Evolutionary conservation across 106 monocot genomes (phyloP), one percentile per base, ranked within the genome.

Genomic region (Gastrodia elata): DNA sequence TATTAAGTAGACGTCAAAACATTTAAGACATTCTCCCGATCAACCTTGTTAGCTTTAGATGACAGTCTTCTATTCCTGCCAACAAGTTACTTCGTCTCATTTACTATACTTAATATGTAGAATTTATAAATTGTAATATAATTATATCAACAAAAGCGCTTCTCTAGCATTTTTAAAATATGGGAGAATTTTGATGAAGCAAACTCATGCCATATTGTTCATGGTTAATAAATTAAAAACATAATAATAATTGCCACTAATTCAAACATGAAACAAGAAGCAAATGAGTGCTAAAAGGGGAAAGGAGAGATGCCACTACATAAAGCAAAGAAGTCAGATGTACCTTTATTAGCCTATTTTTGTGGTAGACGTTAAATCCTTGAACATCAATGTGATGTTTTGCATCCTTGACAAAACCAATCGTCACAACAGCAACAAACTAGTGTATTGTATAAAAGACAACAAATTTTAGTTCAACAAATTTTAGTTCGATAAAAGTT

Each of bases 291-390:
- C 41, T n/a, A 61, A 6, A 32, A 37, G 64, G 46, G 38, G 5
- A 30, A 65, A 13, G 15, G 11, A 27, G 24, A 72, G 61, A 61
- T 61, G 8, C 37, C 68, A 65, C 59, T 13, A 27, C 28, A 15
- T 5, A 26, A 26, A 13, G 20, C 30, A 20, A 37, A 41, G 24
- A 20, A 64, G 41, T 35, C 70, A 16, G 27, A 64, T 64, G 68
- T 72, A 95, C 94, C 91, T 92, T 97, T 77, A 97, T 97, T 22
- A 97, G 85, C 18, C 92, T 75, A 59, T 97, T 97, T 70, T 97
- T 92, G 83, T 97, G 90, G 71, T 97, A 97, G 15, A 97, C 90
- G 83, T 97, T 97, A 78, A 97, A 97, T 71, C 96, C 96, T 73
- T 97, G 96, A 75, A 97, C 82, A 84, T 97, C 96, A 78, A 97